Evolutionary conservation across 176 grass and related monocot species (phyloP).

Genomic region (Calamus simplicifolius): DNA sequence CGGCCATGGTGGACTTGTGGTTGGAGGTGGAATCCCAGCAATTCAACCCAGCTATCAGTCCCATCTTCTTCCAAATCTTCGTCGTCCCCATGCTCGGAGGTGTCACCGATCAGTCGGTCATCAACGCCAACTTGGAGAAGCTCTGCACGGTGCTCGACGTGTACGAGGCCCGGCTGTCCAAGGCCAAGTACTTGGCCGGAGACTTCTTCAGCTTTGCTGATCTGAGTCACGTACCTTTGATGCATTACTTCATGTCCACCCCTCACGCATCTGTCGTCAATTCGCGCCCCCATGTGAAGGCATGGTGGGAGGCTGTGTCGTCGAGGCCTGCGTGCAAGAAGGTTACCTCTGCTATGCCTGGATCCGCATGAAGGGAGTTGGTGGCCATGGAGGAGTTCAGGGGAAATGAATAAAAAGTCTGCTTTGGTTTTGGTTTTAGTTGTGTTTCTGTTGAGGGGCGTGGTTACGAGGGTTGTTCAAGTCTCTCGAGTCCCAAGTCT

Average conservation of each 20-base stretch:
- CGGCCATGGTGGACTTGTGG: conserved; percentile 56
- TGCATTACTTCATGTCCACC: conserved; percentile 25
- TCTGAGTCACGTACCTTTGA: conserved; percentile 34
- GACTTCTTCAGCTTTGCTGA: conserved; percentile 59
- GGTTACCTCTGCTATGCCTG: conserved; percentile 20
- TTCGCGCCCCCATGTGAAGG: conserved; percentile 44
- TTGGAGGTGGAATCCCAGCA: conserved; percentile 54
- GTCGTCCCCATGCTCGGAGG: conserved; percentile 29
- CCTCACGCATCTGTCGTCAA: conserved; percentile 36
- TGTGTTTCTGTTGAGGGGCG: no score
- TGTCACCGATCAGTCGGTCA: conserved; percentile 25
- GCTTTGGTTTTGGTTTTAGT: no score
- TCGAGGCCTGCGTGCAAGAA: conserved; percentile 42
- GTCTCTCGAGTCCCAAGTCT: no score
- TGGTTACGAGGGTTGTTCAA: no score
- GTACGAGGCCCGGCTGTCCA: conserved; percentile 37
- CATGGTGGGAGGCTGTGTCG: conserved; percentile 48
- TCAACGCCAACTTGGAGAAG: conserved; percentile 35
- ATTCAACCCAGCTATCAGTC: conserved; percentile 25
- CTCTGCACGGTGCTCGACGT: conserved; percentile 50
- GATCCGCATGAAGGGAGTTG: no score
- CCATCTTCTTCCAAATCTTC: conserved; percentile 26
- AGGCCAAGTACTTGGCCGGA: conserved; percentile 56
- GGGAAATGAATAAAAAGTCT: no score
- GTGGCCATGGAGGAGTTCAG: no score